Conservation (phyloP, 2,329 filamentous ascomycete species). For the Macrophomina pseudophaseolina region DNA sequence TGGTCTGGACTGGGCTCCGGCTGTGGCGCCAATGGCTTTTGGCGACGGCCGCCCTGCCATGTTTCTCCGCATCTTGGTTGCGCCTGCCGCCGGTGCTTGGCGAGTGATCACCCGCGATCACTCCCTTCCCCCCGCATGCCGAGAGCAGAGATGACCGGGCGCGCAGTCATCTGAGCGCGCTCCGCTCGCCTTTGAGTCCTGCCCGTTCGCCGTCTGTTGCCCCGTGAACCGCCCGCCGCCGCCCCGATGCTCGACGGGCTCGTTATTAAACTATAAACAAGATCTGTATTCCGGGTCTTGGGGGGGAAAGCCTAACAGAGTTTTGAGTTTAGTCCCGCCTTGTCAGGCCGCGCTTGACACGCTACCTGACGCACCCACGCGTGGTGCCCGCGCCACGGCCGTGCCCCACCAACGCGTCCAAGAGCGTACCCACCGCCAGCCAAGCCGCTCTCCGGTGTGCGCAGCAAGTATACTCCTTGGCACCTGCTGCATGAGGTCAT, state of each 20-base stretch:
- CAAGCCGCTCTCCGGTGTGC: constrained; percentile 1
- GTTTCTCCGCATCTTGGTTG: constrained; percentile 8
- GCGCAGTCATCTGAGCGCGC: not conserved
- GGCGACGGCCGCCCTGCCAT: not conserved
- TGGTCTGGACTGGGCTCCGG: constrained; percentile 1
- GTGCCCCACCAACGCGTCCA: not conserved
- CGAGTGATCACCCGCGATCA: constrained; percentile 10
- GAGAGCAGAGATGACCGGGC: not conserved
- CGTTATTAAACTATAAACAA: constrained; percentile 8
- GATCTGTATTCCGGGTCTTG: not conserved
- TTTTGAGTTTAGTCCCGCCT: not conserved
- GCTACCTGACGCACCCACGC: no score
- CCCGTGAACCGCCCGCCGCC: not conserved
- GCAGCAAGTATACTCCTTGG: constrained; percentile 1
- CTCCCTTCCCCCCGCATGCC: not conserved
- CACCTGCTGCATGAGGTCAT: constrained; percentile 18
- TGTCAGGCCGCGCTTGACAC: no score
- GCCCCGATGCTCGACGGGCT: not conserved
- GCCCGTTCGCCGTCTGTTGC: not conserved
- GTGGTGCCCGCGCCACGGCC: not conserved
- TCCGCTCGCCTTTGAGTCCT: not conserved
- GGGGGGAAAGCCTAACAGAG: not conserved
- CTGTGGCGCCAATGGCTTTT: constrained; percentile 6
- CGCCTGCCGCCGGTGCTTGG: not conserved
- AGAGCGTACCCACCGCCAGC: not conserved